A percentile compares a stretch with the other conserved stretches of the same genome.
phyloP scores from a whole-genome alignment of 176 grass and related monocot species.

The Phyllostachys edulis region DNA sequence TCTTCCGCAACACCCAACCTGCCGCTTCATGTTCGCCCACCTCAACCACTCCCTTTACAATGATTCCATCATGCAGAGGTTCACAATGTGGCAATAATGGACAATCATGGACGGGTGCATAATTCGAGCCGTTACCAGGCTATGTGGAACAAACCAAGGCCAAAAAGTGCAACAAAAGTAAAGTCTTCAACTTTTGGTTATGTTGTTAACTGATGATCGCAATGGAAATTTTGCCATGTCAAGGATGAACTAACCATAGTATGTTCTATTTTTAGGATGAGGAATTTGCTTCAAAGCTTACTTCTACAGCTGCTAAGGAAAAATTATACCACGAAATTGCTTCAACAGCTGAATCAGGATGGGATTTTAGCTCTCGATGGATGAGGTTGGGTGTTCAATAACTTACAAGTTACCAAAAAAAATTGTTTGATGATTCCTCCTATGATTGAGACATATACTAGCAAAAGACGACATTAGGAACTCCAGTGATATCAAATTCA shows the following conservation, averaged over 20 bases:
- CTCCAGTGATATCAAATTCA: no score
- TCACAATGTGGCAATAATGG: conserved; percentile 74
- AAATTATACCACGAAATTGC: conserved; percentile 72
- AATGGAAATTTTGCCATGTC: not conserved
- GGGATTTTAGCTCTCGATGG: conserved; percentile 99
- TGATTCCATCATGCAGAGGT: conserved; percentile 48
- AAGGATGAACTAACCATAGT: conserved; percentile 10
- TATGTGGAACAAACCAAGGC: conserved; percentile 87
- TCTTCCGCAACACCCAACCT: no score
- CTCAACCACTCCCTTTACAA: not conserved
- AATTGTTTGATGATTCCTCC: not conserved
- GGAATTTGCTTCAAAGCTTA: conserved; percentile 62
- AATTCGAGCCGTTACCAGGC: conserved; percentile 76
- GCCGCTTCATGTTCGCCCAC: no score
- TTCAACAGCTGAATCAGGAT: conserved; percentile 90
- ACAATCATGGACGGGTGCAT: conserved; percentile 51
- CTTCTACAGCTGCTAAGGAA: conserved; percentile 48
- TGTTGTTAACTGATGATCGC: not conserved
- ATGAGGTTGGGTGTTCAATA: conserved; percentile 66
- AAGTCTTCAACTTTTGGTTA: not conserved
- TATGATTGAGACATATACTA: not conserved
- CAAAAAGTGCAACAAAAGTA: conserved; percentile 84
- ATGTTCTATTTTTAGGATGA: conserved; percentile 56
- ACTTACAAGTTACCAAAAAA: not conserved
- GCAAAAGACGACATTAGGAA: not conserved